Base-by-base conservation (phyloP, 306 rosid genomes). In the cucumber (Cucumis sativus) region DNA sequence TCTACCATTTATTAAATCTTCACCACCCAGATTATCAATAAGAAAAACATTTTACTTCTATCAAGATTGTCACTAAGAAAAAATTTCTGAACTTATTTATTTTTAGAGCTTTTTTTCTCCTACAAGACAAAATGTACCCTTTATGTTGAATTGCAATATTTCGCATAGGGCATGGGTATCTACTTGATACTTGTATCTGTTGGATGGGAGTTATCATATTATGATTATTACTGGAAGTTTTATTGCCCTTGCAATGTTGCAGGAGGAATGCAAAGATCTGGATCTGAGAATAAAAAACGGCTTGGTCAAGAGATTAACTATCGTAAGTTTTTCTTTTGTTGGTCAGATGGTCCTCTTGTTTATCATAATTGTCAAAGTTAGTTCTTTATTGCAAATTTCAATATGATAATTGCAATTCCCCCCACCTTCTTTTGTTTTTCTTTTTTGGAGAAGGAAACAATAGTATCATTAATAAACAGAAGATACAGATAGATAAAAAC, bases 221-320 rank as follows among this genome's bases (percentile, higher is more conserved):
- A 70, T 56, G 65, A 56, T 81, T 37, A 49, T 81, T 23, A 79
- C 13, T 45, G 52, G 75, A 20, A 69, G 75, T 69, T 74, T 80
- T 79, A 67, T 66, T 14, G 52, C 18, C 57, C 23, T 66, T 60
- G 74, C 69, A 75, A 25, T 84, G 58, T 85, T 84, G 79, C 87
- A 93, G 97, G 96, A 84, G 74, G 98, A 93, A 87, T 93, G 96
- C 66, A 83, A 87, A 76, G 91, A 93, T 87, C 83, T 93, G 84
- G 77, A 39, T 65, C 88, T 76, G 68, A 91, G 97, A 82, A 79
- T 91, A 54, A 88, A 90, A 81, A 90, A 74, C 5, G 92, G 92
- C 64, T 80, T 86, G 85, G 85, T 91, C 64, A 82, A 84, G 81
- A 87, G 80, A 79, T 92, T 86, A 54, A 76, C 84, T 66, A 79